Evolutionary conservation across 345 rosid species (phyloP).

Genomic region (Bruguiera sexangula): DNA sequence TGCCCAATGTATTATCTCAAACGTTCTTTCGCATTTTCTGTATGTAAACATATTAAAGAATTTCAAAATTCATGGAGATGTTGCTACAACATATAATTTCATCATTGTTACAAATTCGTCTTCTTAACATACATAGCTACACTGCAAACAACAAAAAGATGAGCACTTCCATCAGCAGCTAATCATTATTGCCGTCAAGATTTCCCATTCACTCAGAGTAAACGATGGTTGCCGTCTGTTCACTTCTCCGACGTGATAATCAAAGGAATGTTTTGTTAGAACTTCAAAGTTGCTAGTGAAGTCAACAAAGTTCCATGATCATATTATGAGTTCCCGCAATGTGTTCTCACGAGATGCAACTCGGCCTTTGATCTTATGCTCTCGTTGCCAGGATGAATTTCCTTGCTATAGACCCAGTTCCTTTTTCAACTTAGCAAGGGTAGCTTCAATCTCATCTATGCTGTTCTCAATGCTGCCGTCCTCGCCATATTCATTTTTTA

Average conservation of each 20-base stretch:
- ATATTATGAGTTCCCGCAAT: background rate
- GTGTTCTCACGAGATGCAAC: background rate
- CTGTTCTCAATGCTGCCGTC: conserved; percentile 60
- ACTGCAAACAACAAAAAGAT: background rate
- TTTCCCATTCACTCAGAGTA: background rate
- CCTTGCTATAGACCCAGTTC: conserved; percentile 67
- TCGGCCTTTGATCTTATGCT: background rate
- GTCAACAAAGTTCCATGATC: background rate
- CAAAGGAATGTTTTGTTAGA: too few relatives aligned
- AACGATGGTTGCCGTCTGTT: background rate
- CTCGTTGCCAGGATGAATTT: background rate
- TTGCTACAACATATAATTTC: background rate
- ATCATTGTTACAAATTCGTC: too few relatives aligned
- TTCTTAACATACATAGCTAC: background rate
- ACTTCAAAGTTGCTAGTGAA: too few relatives aligned
- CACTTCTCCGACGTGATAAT: background rate
- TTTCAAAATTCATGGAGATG: too few relatives aligned
- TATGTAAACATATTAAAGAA: too few relatives aligned
- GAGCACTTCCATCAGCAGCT: background rate
- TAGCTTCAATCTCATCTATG: conserved; percentile 88
- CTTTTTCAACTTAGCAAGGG: conserved; percentile 74
- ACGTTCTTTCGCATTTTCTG: too few relatives aligned
- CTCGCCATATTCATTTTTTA: conserved; percentile 29
- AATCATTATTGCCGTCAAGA: background rate
- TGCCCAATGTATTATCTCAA: too few relatives aligned